Evolutionary conservation across 495 filamentous ascomycete genomes (phyloP), one percentile per base, ranked within the genome.

Genomic region (Penicillium coprophilum): DNA sequence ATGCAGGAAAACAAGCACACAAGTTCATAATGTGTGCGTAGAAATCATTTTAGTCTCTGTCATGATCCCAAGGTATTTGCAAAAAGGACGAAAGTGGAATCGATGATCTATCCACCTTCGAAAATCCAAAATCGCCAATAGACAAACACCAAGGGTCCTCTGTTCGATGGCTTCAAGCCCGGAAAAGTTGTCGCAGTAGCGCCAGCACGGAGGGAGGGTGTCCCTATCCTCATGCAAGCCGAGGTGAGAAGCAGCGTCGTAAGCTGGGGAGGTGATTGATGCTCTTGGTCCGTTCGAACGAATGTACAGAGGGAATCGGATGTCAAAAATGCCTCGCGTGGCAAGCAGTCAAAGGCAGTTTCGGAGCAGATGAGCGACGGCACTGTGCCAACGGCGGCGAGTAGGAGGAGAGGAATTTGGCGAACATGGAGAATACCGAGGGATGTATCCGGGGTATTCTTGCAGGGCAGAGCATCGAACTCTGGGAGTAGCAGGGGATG

Each of bases 41-140:
- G 68, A 63, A 65, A 69, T 66, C 63, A 56, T 63, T 67, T 62
- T 64, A 67, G 62, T 66, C 71, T 74, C 64, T 60, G 64, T 57
- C 61, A 47, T 55, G 59, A 56, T 50, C 56, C 46, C 58, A 30
- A 19, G 53, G 46, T 36, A 54, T 36, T 59, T 61, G 53, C 47
- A 67, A 62, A 49, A 65, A 63, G 43, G 60, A 72, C 66, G 55
- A 39, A 50, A 51, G 58, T 46, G 55, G 55, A 45, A 51, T 46
- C 46, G 53, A 59, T 38, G 56, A 60, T 24, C 53, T 12, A 32
- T 34, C 31, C 28, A 40, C 48, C 46, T 50, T 21, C 24, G 53
- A 40, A 52, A 50, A 43, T 41, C 55, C 60, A 59, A 51, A 53
- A 45, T 57, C 56, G 58, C 44, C 53, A 41, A 58, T 56, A 50